Evolutionary conservation across 306 rosid genomes (phyloP).

Genomic region (Malus fusca): DNA sequence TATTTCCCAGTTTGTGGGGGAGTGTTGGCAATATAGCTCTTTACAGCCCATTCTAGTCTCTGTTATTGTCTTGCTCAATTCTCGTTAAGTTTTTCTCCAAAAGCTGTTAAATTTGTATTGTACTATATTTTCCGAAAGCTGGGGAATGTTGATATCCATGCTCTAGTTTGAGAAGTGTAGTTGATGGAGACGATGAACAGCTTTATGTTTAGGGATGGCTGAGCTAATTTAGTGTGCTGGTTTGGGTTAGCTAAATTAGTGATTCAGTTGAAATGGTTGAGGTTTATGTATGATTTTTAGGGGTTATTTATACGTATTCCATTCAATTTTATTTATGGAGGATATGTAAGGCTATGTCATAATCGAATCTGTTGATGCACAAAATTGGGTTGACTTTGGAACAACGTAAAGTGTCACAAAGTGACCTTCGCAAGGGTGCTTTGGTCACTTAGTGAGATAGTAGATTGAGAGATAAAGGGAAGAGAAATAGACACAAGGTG

Average conservation of each 20-base stretch:
- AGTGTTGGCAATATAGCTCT: background rate
- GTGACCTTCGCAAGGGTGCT: background rate
- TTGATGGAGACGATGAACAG: background rate
- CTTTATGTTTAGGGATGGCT: background rate
- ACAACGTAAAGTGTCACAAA: background rate
- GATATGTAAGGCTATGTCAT: background rate
- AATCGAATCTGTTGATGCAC: background rate
- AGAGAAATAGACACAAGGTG: too few relatives aligned
- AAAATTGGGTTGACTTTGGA: too few relatives aligned
- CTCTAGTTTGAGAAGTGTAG: background rate
- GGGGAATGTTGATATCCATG: background rate
- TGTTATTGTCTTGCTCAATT: background rate
- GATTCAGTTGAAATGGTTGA: background rate
- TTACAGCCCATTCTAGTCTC: background rate
- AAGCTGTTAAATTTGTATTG: background rate
- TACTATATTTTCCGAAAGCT: background rate
- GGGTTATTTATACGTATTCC: background rate
- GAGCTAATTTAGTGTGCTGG: background rate
- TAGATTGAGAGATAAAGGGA: too few relatives aligned
- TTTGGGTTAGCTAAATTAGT: background rate
- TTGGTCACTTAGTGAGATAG: too few relatives aligned
- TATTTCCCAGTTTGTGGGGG: background rate
- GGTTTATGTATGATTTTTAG: background rate
- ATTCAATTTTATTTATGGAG: background rate
- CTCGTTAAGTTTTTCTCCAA: too few relatives aligned